Base-by-base conservation (phyloP, 306 rosid genomes). In the Comarum palustre region DNA sequence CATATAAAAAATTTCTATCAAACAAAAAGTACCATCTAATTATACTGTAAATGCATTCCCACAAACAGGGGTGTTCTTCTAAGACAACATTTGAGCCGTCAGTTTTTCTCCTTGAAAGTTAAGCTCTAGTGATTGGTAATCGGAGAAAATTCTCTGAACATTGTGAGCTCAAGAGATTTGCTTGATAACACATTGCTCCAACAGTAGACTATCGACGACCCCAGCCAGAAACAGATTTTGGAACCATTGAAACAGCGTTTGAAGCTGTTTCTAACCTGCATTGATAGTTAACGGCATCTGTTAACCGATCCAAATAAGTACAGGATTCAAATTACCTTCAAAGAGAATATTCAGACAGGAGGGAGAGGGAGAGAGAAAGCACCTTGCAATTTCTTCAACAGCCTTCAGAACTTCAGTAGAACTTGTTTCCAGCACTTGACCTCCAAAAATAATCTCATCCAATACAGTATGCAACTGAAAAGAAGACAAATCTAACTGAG, bases 381-480 rank as follows among this genome's bases (percentile, higher is more conserved):
- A 91, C 99, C 76, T 94, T 70, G 97, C 79, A 79, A 91, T 88
- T 79, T 94, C 96, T 85, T 91, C 96, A 68, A 89, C 81, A 54
- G 91, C 93, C 86, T 87, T 94, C 82, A 87, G 46, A 82, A 91
- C 95, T 88, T 89, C 97, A 10, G 83, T 73, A 65, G 99, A 94
- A 87, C 85, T 89, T 69, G 96, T 91, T 85, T 94, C 99, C 76
- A 94, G 79, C 59, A 94, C 97, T 80, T 87, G 96, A 57, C 97
- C 96, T 72, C 99, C 99, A 46, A 92, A 87, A 72, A 94, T 73
- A 61, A 90, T 90, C 84, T 91, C 96, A 80, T 91, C 99, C 66
- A 94, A 65, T 77, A 94, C 86, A 16, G 91, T 77, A 78, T 90
- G 92, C 86, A 94, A 72, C 99, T 94, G 87, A 48, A 39, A 68